phyloP scores from a whole-genome alignment of 75 land plant species.

The Ceratopteris richardii region DNA sequence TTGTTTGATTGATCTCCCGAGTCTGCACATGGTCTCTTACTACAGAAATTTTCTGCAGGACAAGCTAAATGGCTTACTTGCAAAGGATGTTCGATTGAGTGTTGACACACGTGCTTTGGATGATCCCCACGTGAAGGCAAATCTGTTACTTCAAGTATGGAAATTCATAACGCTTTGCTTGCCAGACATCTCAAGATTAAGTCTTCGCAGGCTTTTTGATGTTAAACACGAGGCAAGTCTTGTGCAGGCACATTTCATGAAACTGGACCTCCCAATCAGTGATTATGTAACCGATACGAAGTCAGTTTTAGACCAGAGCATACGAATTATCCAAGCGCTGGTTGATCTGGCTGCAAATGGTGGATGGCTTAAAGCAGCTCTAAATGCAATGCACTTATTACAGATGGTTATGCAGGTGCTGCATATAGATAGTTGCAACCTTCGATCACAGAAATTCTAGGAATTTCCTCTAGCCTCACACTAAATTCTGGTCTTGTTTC shows the following conservation, averaged over 20 bases:
- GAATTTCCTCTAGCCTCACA: neutral
- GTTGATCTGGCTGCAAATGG: constrained; percentile 97
- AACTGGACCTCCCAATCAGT: constrained; percentile 72
- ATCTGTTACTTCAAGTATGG: constrained; percentile 81
- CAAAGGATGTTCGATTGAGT: constrained; percentile 47
- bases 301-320: constrained; percentile 96
- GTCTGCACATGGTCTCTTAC: neutral
- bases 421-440: neutral
- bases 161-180: neutral
- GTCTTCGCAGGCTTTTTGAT: neutral
- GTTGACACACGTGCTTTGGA: constrained; percentile 72
- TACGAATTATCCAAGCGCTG: constrained; percentile 96
- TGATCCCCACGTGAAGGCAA: constrained; percentile 95
- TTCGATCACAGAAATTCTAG: neutral
- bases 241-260: constrained; percentile 88
- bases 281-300: constrained; percentile 95
- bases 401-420: constrained; percentile 98
- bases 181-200: neutral
- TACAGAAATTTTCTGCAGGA: constrained; percentile 51
- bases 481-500: constrained; percentile 1
- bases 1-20: neutral
- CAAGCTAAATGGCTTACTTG: constrained; percentile 57
- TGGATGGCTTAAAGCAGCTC: constrained; percentile 87
- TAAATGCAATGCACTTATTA: constrained; percentile 80
- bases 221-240: neutral